Percentiles rank a stretch among this genome's conserved stretches.
These are phyloP conservation scores for Bruguiera gymnorhiza DNA, from an alignment of 345 rosid genomes.

Conservation along the genomic window DNA sequence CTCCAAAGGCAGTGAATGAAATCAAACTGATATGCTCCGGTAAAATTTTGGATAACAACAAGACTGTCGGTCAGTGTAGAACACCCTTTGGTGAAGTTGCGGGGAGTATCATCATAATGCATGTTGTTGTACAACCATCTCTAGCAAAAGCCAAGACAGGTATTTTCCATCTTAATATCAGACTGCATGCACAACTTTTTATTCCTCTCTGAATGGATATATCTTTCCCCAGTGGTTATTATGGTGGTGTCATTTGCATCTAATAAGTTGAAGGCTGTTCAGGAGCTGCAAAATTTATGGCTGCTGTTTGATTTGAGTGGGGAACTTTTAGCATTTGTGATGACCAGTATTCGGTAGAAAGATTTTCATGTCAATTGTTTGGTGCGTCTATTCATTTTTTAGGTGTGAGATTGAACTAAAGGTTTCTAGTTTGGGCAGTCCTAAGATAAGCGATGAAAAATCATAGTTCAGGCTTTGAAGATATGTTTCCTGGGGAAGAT, in stretches of 20 bases:
- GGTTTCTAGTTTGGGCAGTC: neutral
- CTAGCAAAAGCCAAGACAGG: conserved; percentile 72
- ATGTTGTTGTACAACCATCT: conserved; percentile 88
- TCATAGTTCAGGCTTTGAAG: neutral
- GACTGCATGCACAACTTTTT: neutral
- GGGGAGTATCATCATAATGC: conserved; percentile 78
- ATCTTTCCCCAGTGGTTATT: neutral
- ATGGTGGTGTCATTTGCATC: neutral
- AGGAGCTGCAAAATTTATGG: neutral
- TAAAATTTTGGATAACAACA: conserved; percentile 74
- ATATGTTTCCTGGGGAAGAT: neutral
- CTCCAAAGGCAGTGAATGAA: conserved; percentile 78
- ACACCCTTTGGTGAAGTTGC: conserved; percentile 76
- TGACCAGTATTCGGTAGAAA: neutral
- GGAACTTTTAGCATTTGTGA: neutral
- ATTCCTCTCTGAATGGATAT: neutral
- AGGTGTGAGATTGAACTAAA: neutral
- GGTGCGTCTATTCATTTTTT: neutral
- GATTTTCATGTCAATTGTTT: neutral
- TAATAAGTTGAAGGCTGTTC: neutral
- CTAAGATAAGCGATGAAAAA: neutral
- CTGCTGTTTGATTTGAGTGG: neutral
- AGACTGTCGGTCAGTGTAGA: conserved; percentile 84
- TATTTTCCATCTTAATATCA: conserved; percentile 19
- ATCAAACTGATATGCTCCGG: conserved; percentile 90